phyloP scores from a whole-genome alignment of 2,329 filamentous ascomycete species.

The Sporothrix dimorphospora region DNA sequence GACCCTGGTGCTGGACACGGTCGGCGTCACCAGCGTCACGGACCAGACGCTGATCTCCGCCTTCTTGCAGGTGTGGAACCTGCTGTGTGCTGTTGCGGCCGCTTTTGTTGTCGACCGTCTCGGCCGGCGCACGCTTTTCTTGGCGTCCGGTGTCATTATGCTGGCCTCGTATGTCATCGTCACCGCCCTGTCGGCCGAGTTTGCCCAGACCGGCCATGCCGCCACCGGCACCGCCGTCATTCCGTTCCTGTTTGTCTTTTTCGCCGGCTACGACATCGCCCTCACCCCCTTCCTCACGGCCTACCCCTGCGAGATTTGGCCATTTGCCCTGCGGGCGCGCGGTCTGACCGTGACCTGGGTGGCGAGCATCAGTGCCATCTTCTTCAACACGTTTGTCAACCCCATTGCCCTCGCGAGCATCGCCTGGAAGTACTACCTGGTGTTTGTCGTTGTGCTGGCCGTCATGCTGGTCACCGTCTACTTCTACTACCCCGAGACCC shows the following conservation, averaged over 20 bases:
- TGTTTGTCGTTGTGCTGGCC: constrained; percentile 57
- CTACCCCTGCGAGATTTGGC: constrained; percentile 51
- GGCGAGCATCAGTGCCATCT: constrained; percentile 35
- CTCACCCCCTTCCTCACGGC: constrained; percentile 47
- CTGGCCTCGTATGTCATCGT: constrained; percentile 9
- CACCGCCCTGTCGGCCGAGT: not conserved
- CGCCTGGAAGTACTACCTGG: constrained; percentile 38
- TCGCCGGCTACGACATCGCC: constrained; percentile 43
- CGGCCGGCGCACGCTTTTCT: constrained; percentile 41
- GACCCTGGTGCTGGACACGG: constrained; percentile 20
- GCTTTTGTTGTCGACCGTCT: constrained; percentile 38
- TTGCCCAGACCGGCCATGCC: constrained; percentile 41
- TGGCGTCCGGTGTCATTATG: constrained; percentile 37
- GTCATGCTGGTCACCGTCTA: constrained; percentile 43
- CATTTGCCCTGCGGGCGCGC: constrained; percentile 43
- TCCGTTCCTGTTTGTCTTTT: constrained; percentile 43
- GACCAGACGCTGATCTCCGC: constrained; percentile 49
- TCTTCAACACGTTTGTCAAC: constrained; percentile 49
- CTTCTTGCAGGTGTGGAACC: constrained; percentile 33
- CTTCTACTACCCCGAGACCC: constrained; percentile 39
- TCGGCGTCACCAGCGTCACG: constrained; percentile 41
- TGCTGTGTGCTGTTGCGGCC: constrained; percentile 10
- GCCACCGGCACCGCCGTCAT: constrained; percentile 34
- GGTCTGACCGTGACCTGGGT: constrained; percentile 38
- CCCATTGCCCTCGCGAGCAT: constrained; percentile 29